Conservation (phyloP, 345 rosid species). For the Eucalyptus polybractea region DNA sequence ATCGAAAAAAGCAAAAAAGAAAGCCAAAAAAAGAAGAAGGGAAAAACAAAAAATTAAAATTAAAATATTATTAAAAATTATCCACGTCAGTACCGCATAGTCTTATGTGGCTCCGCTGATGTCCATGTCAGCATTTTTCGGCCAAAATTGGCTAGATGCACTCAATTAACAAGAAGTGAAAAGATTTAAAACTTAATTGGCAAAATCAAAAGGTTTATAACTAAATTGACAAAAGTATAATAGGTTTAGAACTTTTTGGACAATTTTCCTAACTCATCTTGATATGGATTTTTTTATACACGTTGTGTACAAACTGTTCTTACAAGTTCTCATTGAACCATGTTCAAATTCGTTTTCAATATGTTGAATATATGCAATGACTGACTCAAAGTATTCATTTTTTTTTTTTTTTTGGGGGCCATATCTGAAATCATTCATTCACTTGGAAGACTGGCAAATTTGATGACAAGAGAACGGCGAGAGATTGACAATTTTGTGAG, state of each 20-base stretch:
- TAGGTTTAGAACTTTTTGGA: no score
- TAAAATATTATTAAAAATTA: no score
- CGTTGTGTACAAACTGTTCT: background rate
- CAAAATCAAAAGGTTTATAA: rapidly evolving
- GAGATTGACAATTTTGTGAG: background rate
- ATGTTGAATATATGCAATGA: background rate
- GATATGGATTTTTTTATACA: no score
- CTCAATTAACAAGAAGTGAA: no score
- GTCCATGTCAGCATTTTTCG: no score
- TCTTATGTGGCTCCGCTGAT: rapidly evolving
- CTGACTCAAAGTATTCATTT: background rate
- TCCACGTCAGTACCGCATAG: rapidly evolving
- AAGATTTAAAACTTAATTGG: no score
- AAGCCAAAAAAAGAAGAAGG: no score
- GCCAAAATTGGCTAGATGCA: no score
- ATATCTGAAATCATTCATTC: background rate
- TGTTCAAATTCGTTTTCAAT: background rate
- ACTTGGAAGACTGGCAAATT: background rate
- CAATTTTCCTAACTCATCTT: background rate
- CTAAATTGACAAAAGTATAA: no score
- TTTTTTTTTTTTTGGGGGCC: no score
- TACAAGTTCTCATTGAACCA: background rate
- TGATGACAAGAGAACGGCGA: background rate
- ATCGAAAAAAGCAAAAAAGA: no score
- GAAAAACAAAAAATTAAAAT: no score